phyloP scores from a whole-genome alignment of 257 asterid genomes.

The Solanum rostratum region DNA sequence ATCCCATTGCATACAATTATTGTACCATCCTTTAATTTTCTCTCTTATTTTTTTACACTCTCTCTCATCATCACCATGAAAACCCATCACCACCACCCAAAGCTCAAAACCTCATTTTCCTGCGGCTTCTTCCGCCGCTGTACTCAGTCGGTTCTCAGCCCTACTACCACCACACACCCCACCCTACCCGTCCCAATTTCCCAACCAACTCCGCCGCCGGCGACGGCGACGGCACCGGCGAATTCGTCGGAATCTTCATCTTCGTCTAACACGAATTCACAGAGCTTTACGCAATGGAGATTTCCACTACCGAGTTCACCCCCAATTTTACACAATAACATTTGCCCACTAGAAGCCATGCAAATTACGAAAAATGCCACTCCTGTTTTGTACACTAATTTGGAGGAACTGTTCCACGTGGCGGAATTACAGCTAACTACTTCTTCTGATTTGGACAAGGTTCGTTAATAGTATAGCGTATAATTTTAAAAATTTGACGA shows the following conservation, averaged over 20 bases:
- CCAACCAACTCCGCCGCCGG: neutral
- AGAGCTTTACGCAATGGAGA: slow-evolving; percentile 80
- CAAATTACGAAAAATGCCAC: neutral
- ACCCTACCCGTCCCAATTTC: slow-evolving; percentile 25
- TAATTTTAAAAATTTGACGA: no score
- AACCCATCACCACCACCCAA: slow-evolving; percentile 38
- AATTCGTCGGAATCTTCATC: slow-evolving; percentile 50
- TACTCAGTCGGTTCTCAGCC: slow-evolving; percentile 61
- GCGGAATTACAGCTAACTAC: slow-evolving; percentile 49
- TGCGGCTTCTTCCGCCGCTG: slow-evolving; percentile 78
- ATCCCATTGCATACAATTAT: neutral
- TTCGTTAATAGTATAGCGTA: neutral
- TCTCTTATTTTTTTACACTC: neutral
- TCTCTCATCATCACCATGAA: slow-evolving; percentile 29
- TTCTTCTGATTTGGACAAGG: slow-evolving; percentile 24
- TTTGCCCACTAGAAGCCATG: neutral
- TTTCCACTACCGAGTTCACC: slow-evolving; percentile 50
- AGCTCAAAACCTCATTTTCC: slow-evolving; percentile 58
- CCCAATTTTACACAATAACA: slow-evolving; percentile 2
- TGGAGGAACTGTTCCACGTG: slow-evolving; percentile 48
- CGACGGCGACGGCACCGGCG: neutral
- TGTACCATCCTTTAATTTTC: neutral
- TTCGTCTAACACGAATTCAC: slow-evolving; percentile 67
- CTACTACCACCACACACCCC: slow-evolving; percentile 72
- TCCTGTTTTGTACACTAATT: slow-evolving; percentile 12